Conservation (phyloP, 78 protist genomes). For the Cyanophora paradoxa region DNA sequence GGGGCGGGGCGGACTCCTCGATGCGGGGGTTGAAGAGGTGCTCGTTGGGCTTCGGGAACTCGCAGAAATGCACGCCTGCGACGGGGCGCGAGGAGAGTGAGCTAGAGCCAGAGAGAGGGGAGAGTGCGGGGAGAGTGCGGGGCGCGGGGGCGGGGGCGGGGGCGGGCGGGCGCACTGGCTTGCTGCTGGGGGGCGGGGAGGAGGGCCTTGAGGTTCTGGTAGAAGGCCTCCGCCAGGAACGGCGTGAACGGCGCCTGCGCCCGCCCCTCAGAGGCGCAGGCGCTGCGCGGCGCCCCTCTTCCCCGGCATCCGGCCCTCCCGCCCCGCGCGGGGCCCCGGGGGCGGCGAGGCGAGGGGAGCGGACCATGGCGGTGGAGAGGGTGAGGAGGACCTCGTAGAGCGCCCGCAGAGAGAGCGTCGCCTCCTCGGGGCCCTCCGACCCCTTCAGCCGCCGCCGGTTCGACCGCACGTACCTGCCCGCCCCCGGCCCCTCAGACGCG, state of each 20-base stretch:
- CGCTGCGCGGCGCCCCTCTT: too few species aligned
- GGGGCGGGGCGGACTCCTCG: too few species aligned
- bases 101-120: background rate
- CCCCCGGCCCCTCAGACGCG: background rate
- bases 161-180: background rate
- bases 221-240: slow-evolving; percentile 91
- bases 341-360: too few species aligned
- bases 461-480: slow-evolving; percentile 79
- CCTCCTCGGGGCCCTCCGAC: slow-evolving; percentile 11
- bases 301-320: too few species aligned
- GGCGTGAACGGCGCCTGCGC: slow-evolving; percentile 99
- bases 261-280: too few species aligned
- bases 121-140: too few species aligned
- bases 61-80: slow-evolving; percentile 64
- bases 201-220: slow-evolving; percentile 62
- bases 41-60: slow-evolving; percentile 52
- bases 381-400: slow-evolving; percentile 76
- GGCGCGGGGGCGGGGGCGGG: background rate
- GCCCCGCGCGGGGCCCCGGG: too few species aligned
- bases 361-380: slow-evolving; percentile 69
- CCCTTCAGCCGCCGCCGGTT: slow-evolving; percentile 72
- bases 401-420: slow-evolving; percentile 30
- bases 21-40: slow-evolving; percentile 48
- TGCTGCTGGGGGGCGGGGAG: slow-evolving; percentile 54
- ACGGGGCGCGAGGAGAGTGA: background rate